A percentile compares a stretch with the other conserved stretches of the same genome.
Evolutionary conservation across 306 rosid species (phyloP).

Genomic region (Cucurbita moschata): DNA sequence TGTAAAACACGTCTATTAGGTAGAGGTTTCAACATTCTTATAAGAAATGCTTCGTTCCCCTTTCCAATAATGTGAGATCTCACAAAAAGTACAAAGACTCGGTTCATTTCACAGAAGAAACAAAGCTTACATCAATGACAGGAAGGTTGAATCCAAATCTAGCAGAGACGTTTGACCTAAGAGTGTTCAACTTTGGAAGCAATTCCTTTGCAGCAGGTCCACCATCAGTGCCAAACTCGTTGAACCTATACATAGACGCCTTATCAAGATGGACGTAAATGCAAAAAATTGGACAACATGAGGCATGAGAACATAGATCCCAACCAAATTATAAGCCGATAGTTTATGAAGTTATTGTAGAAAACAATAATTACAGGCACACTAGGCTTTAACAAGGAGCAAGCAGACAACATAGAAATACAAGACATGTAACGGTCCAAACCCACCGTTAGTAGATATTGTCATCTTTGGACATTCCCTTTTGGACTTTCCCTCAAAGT

Average conservation of each 20-base stretch:
- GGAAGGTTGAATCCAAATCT: slow-evolving; percentile 45
- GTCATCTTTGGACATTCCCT: no score
- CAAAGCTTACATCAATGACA: slow-evolving; percentile 33
- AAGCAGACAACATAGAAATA: neutral
- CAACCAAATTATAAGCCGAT: neutral
- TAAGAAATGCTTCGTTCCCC: no score
- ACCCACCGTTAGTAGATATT: no score
- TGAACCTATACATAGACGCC: slow-evolving; percentile 33
- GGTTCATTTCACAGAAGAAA: neutral
- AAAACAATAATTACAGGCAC: neutral
- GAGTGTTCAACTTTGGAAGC: slow-evolving; percentile 37
- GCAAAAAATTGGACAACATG: neutral
- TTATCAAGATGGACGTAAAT: slow-evolving; percentile 15
- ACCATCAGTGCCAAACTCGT: slow-evolving; percentile 62
- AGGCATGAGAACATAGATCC: neutral
- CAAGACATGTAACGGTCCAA: no score
- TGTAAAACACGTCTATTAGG: no score
- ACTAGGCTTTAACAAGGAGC: neutral
- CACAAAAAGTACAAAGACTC: neutral
- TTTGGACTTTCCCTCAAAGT: rapidly evolving
- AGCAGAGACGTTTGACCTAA: slow-evolving; percentile 32
- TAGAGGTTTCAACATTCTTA: no score
- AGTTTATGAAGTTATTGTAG: neutral
- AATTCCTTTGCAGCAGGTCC: slow-evolving; percentile 79
- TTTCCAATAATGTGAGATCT: no score